Evolutionary conservation across 495 filamentous ascomycete species (phyloP).

Genomic region (Echria macrotheca): DNA sequence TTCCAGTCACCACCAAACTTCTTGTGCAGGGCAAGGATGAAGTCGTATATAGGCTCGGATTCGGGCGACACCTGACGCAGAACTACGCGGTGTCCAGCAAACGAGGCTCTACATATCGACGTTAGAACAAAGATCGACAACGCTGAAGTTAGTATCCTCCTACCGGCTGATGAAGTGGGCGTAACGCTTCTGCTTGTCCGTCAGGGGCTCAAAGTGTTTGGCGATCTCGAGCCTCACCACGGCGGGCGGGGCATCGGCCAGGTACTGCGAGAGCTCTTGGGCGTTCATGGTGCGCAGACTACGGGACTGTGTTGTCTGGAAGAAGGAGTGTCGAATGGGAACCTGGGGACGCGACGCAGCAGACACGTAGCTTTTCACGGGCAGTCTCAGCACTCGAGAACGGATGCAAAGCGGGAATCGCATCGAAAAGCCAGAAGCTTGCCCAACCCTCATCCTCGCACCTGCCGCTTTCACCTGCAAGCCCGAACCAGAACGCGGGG

Average conservation of each 20-base stretch:
- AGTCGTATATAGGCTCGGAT: slow-evolving; percentile 83
- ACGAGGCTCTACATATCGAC: slow-evolving; percentile 59
- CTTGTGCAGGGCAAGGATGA: slow-evolving; percentile 76
- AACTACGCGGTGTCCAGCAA: slow-evolving; percentile 77
- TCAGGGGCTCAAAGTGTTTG: slow-evolving; percentile 80
- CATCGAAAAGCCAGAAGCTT: no score
- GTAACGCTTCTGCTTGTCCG: slow-evolving; percentile 75
- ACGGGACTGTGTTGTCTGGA: slow-evolving; percentile 1
- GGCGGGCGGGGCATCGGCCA: slow-evolving; percentile 83
- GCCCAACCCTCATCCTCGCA: no score
- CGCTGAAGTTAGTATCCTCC: slow-evolving; percentile 8
- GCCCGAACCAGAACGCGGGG: no score
- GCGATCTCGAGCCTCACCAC: slow-evolving; percentile 82
- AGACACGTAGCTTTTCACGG: no score
- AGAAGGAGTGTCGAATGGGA: background rate
- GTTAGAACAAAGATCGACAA: slow-evolving; percentile 11
- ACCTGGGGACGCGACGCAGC: no score
- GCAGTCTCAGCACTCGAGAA: no score
- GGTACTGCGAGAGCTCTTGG: slow-evolving; percentile 61
- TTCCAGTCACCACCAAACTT: slow-evolving; percentile 75
- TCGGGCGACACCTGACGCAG: slow-evolving; percentile 87
- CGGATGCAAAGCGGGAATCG: no score
- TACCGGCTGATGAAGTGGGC: slow-evolving; percentile 89
- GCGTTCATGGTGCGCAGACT: slow-evolving; percentile 37
- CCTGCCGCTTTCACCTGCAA: no score